Evolutionary conservation across 2,329 filamentous ascomycete species (phyloP), one percentile per base, ranked within the genome.

Genomic region (Eutypa lata): DNA sequence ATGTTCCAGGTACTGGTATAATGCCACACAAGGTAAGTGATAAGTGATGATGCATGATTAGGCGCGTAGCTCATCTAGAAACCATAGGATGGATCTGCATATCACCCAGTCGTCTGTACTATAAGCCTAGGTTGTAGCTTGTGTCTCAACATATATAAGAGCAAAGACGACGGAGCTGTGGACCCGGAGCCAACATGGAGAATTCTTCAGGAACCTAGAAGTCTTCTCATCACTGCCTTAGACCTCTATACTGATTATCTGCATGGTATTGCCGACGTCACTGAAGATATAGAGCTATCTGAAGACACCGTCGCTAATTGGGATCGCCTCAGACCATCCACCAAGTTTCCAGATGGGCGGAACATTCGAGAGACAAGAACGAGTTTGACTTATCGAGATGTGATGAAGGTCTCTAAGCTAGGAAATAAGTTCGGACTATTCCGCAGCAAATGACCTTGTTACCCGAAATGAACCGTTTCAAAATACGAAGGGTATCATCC

Each of bases 41-140:
- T 22, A 47, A n/a, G 16, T 51, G 47, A 56, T 48, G 31, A 46
- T 42, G 47, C 44, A 40, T 48, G 35, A 16, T 55, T 48, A 46
- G 50, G 48, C 43, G 56, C 55, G 35, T 24, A 26, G 54, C 66
- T 69, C 57, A 69, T 65, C 40, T 24, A 31, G 40, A 47, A 28
- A 49, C 53, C 28, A 26, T 58, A 69, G 77, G 93, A 99, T 69
- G 94, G 93, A 2, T 75, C 82, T 8, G 90, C 93, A 10, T 99
- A 99, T 68, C 82, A 89, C 66, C 89, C 89, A 1, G 84, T 95
- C 14, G 93, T 97, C 13, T 94, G 91, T 58, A 97, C 94, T 2
- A 87, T 97, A 57, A 96, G 90, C 72, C 74, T 99, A 7, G 90
- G 90, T 0, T 83, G 84, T 10, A 83, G 83, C 47, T 76, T 96